These are phyloP conservation scores for Begonia masoniana DNA, from an alignment of 306 rosid genomes.

Conservation along the genomic window DNA sequence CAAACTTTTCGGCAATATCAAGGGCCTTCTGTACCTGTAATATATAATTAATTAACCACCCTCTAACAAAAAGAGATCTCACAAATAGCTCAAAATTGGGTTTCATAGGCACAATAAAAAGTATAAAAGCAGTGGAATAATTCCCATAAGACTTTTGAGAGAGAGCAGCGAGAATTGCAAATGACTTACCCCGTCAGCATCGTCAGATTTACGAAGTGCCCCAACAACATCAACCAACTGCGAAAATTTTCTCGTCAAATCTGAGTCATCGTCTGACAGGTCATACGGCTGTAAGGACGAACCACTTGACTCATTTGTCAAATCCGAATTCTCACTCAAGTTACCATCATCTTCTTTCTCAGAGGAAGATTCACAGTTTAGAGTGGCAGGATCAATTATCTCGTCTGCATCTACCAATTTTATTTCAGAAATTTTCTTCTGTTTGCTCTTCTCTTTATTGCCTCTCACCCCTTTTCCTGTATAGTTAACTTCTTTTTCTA, in stretches of 20 bases:
- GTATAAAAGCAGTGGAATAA: neutral
- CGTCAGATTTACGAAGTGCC: conserved; percentile 78
- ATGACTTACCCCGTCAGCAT: conserved; percentile 83
- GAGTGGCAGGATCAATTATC: conserved; percentile 66
- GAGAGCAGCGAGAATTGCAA: conserved; percentile 10
- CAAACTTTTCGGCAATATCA: conserved; percentile 71
- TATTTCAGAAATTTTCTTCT: conserved; percentile 31
- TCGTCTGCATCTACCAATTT: conserved; percentile 81
- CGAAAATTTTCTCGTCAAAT: conserved; percentile 58
- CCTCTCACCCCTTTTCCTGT: conserved; percentile 17
- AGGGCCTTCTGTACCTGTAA: conserved; percentile 82
- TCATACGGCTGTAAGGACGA: conserved; percentile 86
- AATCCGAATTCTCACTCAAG: conserved; percentile 66
- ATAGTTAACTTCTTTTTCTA: conserved; percentile 19
- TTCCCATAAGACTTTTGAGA: neutral
- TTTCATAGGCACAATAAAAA: neutral
- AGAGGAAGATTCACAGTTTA: conserved; percentile 40
- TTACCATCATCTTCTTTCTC: conserved; percentile 39
- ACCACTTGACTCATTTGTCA: conserved; percentile 33
- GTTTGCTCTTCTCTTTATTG: conserved; percentile 28
- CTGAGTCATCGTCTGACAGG: conserved; percentile 77
- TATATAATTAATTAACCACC: neutral
- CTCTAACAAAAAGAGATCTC: conserved; percentile 4
- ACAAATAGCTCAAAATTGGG: conserved; percentile 7
- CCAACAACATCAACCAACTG: conserved; percentile 79